Conservation (phyloP, 2,329 filamentous ascomycete genomes). For the Aspergillus eucalypticola region DNA sequence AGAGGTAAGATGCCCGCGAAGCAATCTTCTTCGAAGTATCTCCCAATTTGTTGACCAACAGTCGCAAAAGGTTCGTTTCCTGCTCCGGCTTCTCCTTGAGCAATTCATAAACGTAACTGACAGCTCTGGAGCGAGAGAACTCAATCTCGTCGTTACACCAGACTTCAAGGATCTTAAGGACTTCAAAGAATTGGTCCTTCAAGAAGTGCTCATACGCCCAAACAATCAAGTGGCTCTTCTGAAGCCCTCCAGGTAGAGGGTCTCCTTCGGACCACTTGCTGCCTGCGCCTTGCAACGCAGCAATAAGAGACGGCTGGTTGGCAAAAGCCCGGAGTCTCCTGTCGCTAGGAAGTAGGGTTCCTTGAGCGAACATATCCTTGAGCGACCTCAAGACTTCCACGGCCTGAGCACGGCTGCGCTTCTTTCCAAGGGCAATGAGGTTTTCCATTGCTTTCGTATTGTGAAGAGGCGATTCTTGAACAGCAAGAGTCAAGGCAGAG, state of each 20-base stretch:
- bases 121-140: slow-evolving; percentile 81
- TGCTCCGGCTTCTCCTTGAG: slow-evolving; percentile 96
- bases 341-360: slow-evolving; percentile 77
- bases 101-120: slow-evolving; percentile 89
- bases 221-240: slow-evolving; percentile 74
- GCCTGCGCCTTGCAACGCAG: slow-evolving; percentile 64
- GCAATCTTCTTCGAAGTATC: slow-evolving; percentile 95
- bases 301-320: slow-evolving; percentile 74
- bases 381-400: slow-evolving; percentile 89
- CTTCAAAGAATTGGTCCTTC: slow-evolving; percentile 89
- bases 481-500: slow-evolving; percentile 86
- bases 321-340: slow-evolving; percentile 78
- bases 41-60: slow-evolving; percentile 94
- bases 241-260: slow-evolving; percentile 70
- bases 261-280: slow-evolving; percentile 69
- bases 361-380: slow-evolving; percentile 90
- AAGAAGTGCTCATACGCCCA: slow-evolving; percentile 97
- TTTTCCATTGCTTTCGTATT: slow-evolving; percentile 87
- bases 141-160: slow-evolving; percentile 97
- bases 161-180: slow-evolving; percentile 84
- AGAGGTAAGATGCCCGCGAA: slow-evolving; percentile 85
- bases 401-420: slow-evolving; percentile 89
- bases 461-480: slow-evolving; percentile 95
- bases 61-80: slow-evolving; percentile 85
- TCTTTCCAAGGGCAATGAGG: slow-evolving; percentile 78